Base-by-base conservation (phyloP, 345 rosid genomes). In the Citrus sp. region DNA sequence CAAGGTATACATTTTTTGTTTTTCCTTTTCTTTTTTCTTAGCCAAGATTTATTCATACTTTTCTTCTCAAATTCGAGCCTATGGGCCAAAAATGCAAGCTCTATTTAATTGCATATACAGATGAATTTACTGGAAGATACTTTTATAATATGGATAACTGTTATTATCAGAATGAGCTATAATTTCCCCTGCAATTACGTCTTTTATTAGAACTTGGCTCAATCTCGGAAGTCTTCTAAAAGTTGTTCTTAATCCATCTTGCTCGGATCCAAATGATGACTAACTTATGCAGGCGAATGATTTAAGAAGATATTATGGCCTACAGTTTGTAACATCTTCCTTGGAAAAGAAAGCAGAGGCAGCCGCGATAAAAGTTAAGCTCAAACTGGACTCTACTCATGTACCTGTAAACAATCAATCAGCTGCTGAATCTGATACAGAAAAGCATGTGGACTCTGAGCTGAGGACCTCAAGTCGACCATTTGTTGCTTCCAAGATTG, bases 261-360 rank as follows among this genome's bases (percentile, higher is more conserved):
- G 21, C 19, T 65, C 46, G 2, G 24, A 66, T 66, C 70, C 49
- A 21, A 66, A 2, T 21, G 2, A 66, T 34, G 40, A 35, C 22
- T 35, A 66, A 66, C 70, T 35, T 65, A 72, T 70, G 82, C 86
- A 91, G 97, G 87, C 67, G 2, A 84, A 83, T 21, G 89, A 89
- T 81, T 80, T 93, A 81, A 90, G 82, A 85, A 88, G 84, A 77
- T 74, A 84, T 79, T 88, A 87, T 37, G 94, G 95, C 27, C 86
- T 93, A n/a, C 72, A 67, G 35, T 88, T 93, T 75, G 88, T 95
- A 72, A 95, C 93, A 81, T 95, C 99, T 40, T 95, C 97, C 34
- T 60, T 93, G 5, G 92, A 91, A 67, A 93, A 88, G 90, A 95
- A 92, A 84, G 96, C 88, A 0, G 93, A 89, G 85, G 87, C 82